Base-by-base conservation (phyloP, 176 grass and related monocot species). In the Oropetium thomaeum region DNA sequence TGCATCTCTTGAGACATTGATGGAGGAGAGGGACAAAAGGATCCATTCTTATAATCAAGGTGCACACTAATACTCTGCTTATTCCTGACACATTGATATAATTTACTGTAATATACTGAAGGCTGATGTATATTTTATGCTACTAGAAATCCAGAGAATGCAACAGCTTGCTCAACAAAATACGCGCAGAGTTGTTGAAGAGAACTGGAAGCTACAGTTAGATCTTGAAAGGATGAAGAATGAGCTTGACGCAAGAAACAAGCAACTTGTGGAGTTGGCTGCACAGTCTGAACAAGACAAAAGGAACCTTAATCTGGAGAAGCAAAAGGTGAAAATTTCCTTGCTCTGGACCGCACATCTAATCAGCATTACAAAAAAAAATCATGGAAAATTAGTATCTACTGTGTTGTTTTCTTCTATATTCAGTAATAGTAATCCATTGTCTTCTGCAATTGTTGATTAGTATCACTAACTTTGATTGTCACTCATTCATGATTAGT, bases 61-160 rank as follows among this genome's bases (percentile, higher is more conserved):
- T 89, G 29, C 15, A 33, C 31, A 1, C 29, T 41, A 38, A 59
- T 60, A 11, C 57, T 65, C 29, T 76, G 3, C 17, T 80, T 55
- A 16, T 81, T 28, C 43, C 25, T 65, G 12, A 42, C 49, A 55
- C 42, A 37, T 64, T 67, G 6, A 62, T 47, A 22, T 82, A n/a
- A n/a, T n/a, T n/a, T n/a, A n/a, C 30, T 55, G 35, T 15, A 10
- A 19, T 3, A 54, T 55, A n/a, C 33, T 75, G 5, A 55, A 55
- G 22, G 22, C 52, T 55, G 12, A 53, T 11, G 13, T 25, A 41
- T 29, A 12, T 69, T 69, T 65, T 51, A 13, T 35, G 28, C 73
- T 47, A 41, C 20, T 65, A 97, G 93, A 91, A 77, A 89, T 93
- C 39, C 67, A 38, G 57, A 97, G 89, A 84, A 91, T 89, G 88